Percentiles rank a stretch among this genome's conserved stretches.
These are phyloP conservation scores for Eucalyptus coolabah DNA, from an alignment of 345 rosid genomes.

Conservation along the genomic window DNA sequence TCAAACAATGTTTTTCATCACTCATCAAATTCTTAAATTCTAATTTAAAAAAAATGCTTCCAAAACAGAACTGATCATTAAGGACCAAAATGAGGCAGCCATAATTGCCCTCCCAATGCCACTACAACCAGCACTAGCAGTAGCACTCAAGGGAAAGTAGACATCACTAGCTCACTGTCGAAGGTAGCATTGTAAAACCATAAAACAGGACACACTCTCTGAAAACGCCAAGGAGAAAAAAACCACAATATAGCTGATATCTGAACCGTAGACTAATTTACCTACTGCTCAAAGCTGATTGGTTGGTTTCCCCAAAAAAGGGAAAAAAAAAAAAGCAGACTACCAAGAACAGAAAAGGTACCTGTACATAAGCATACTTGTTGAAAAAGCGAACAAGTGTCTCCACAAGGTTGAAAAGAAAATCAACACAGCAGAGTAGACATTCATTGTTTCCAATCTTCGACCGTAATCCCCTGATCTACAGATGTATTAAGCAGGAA, in stretches of 20 bases:
- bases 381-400: conserved; percentile 97
- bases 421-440: conserved; percentile 89
- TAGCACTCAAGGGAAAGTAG: not conserved
- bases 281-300: not conserved
- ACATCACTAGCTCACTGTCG: not conserved
- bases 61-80: not conserved
- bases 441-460: conserved; percentile 96
- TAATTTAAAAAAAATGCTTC: not conserved
- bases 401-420: conserved; percentile 85
- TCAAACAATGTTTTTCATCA: not conserved
- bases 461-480: conserved; percentile 93
- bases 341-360: conserved; percentile 5
- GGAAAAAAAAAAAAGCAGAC: not conserved
- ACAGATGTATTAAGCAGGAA: not conserved
- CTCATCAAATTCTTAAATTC: not conserved
- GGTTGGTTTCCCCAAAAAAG: not conserved
- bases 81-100: not conserved
- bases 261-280: not conserved
- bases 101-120: not conserved
- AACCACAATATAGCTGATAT: not conserved
- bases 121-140: not conserved
- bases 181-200: not conserved
- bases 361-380: conserved; percentile 97
- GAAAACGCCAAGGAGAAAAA: not conserved
- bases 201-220: not conserved